Evolutionary conservation across 305 asterid species (phyloP), one percentile per base, ranked within the genome.

Genomic region (Coffea humblotiana): DNA sequence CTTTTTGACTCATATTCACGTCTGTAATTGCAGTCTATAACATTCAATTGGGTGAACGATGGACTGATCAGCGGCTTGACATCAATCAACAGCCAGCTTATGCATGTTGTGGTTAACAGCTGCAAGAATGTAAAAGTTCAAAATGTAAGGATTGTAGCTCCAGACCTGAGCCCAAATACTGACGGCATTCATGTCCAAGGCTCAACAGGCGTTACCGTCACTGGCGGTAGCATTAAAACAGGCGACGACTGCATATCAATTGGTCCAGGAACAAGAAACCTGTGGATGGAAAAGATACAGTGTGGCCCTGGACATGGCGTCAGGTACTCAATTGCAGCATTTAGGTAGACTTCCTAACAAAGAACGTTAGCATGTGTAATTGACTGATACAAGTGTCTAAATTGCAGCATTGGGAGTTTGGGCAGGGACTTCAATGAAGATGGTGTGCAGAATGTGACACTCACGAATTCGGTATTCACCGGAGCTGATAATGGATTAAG

Each of bases 301-400:
- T 94, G 98, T 74, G 98, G 98, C 49, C 97, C 97, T 8, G 97
- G 98, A 18, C 98, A 94, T 52, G 98, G 98, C 63, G 91, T 94
- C 76, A 93, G 97, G 43, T 40, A 40, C 43, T 40, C 43, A 14
- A 2, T 51, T 51, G 19, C 18, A 40, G 43, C 43, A 40, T 40
- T 40, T 40, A 40, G 43, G 43, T 40, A 40, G 43, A 40, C 43
- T 40, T 40, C 43, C 43, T 40, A 40, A 40, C 43, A 40, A 40
- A 3, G 43, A 3, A 40, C 3, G 43, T 40, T 40, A 40, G 43
- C 43, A 40, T 40, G 43, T 0, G 4, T 0, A 40, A 1, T 51
- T 13, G 15, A 14, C 19, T 3, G 9, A 40, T 3, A 47, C 7
- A 47, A 40, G 43, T 47, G 51, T 47, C 9, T 47, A 1, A 73